Evolutionary conservation across 1,284 basidiomycete species (phyloP), one percentile per base, ranked within the genome.

Genomic region (Sanghuangporus baumii): DNA sequence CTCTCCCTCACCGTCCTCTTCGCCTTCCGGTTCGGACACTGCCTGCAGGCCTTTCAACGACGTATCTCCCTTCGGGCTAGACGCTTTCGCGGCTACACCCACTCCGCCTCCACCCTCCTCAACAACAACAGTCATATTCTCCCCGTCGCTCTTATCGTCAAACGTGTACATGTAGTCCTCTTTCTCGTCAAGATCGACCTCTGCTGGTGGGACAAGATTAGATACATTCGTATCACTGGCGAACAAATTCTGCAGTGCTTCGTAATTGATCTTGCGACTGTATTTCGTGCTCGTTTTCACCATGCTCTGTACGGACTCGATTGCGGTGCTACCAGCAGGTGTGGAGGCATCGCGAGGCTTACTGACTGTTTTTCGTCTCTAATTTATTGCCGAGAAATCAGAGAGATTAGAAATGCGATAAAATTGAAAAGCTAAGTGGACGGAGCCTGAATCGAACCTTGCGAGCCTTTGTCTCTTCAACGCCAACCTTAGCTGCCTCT

Each of bases 231-330:
- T 62, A 41, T 74, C 78, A 48, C 83, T 82, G 34, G 85, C 79
- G 72, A 94, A 93, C 6, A 94, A 79, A 63, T 84, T 83, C 67
- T 89, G 88, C 59, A 94, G 81, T 0, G 91, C 92, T 67, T 91
- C 87, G 71, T 95, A 95, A 71, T 95, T 95, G 74, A 95, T 94
- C 58, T 92, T 84, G 70, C 91, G 91, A 75, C 89, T 93, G 74
- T 93, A 93, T 72, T 86, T 91, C 26, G 85, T 79, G 66, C 88
- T 91, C 74, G 91, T 91, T 78, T 89, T 89, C 68, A 94, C 78
- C 41, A 95, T 79, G 62, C 88, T 89, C 26, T 82, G 83, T 38
- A 93, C 90, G 3, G 91, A 87, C 69, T 94, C 93, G 2, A 89
- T 91, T 0, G 89, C 84, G 2, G 90, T 91, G 52, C 78, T 84